Evolutionary conservation across 371 early-diverging fungal genomes (phyloP).

Genomic region (Rhizomucor miehei): DNA sequence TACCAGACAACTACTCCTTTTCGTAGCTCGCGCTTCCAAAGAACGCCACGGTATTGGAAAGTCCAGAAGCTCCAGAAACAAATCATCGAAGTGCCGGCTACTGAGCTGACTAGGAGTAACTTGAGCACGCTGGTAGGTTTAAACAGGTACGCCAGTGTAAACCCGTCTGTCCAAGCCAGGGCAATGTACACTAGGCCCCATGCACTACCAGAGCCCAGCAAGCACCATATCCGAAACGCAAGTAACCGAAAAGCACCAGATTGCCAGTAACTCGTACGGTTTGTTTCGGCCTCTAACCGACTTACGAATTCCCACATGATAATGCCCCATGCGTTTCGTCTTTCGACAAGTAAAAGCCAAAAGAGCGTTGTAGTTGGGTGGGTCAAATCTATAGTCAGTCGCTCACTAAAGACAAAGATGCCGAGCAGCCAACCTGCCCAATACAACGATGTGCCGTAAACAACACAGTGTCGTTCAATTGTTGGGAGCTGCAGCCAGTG

Average conservation of each 20-base stretch:
- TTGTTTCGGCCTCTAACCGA: conserved; percentile 31
- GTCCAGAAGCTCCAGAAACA: conserved; percentile 71
- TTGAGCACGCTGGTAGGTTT: conserved; percentile 37
- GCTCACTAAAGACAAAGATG: conserved; percentile 38
- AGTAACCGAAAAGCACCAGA: conserved; percentile 24
- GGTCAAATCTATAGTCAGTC: conserved; percentile 30
- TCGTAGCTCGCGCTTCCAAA: conserved; percentile 60
- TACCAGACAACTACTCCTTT: conserved; percentile 66
- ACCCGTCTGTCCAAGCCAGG: conserved; percentile 44
- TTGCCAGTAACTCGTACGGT: conserved; percentile 19
- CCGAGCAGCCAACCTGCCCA: conserved; percentile 64
- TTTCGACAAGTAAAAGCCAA: conserved; percentile 52
- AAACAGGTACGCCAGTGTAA: conserved; percentile 38
- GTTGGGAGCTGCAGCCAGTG: conserved; percentile 40
- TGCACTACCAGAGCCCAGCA: conserved; percentile 54
- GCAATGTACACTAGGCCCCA: conserved; percentile 59
- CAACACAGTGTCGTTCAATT: conserved; percentile 55
- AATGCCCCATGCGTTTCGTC: conserved; percentile 65
- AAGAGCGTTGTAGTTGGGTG: conserved; percentile 35
- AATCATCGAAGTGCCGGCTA: conserved; percentile 56
- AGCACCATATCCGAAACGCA: conserved; percentile 57
- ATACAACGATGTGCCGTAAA: conserved; percentile 63
- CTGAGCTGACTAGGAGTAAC: conserved; percentile 46
- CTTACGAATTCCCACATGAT: conserved; percentile 62
- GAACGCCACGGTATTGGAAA: conserved; percentile 61